Base-by-base conservation (phyloP, 768 basidiomycete species). In the Leucosporidium yakuticum region DNA sequence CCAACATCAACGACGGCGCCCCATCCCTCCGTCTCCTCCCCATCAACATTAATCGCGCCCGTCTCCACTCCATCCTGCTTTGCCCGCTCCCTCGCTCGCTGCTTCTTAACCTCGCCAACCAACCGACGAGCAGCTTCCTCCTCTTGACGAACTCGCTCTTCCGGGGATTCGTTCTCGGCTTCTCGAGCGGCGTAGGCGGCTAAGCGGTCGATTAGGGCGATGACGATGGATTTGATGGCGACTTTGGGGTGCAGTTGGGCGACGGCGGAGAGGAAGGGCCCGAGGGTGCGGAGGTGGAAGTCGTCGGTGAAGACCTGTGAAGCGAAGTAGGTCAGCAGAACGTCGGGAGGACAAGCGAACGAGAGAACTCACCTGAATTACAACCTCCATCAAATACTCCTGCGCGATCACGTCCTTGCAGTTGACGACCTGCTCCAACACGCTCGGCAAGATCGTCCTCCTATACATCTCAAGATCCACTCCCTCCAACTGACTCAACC, bases 361-460 rank as follows among this genome's bases (percentile, higher is more conserved):
- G 27, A 27, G 15, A 25, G 23, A 51, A 76, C 84, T 47, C 67
- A 89, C 91, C 83, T 99, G 96, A 73, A 99, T 99, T 69, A 99
- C 93, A 15, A 98, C 96, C 79, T 99, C 96, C 96, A 98, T 98
- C 56, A 98, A 79, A 79, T 99, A 99, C 77, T 98, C 96, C 78
- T 99, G 96, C 0, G 96, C 96, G 68, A 98, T 98, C 55, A 94
- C 89, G 77, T 99, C 96, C 78, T 96, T 95, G 80, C 96, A 98
- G 76, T 88, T 95, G 68, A 98, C 95, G 61, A 98, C 90, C 79
- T 99, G 96, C 81, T 99, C 93, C 62, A 98, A 80, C 64, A 98
- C 87, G 69, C 89, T 90, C 0, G 96, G 94, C 11, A 99, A 84
- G 70, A 99, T 99, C 31, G 78, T 85, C 63, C 79, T 82, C 75